These are phyloP conservation scores for Blastocystis sp. DNA, from an alignment of 352 stramenopile genomes.

Conservation along the genomic window DNA sequence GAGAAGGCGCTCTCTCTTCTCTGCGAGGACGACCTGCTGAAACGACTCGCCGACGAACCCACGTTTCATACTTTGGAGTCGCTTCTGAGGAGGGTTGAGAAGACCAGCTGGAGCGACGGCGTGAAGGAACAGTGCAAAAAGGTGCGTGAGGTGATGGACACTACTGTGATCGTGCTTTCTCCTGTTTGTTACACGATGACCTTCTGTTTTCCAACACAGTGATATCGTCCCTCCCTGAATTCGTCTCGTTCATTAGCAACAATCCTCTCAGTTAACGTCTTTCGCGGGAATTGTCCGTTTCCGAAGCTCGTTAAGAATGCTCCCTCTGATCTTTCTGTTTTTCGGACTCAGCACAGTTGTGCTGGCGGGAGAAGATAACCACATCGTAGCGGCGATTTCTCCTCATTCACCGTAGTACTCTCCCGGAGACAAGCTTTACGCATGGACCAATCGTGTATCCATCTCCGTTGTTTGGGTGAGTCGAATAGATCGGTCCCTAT, in stretches of 20 bases:
- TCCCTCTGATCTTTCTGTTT: neutral
- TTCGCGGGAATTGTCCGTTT: too few species aligned
- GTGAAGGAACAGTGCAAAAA: neutral
- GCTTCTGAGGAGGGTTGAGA: neutral
- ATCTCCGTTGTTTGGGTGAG: neutral
- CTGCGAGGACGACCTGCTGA: neutral
- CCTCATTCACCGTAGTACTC: slow-evolving; percentile 2
- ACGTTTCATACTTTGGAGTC: neutral
- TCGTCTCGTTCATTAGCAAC: too few species aligned
- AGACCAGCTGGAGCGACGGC: neutral
- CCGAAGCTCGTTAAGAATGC: too few species aligned
- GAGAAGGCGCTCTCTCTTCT: neutral
- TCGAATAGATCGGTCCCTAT: slow-evolving; percentile 78
- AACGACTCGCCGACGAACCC: neutral
- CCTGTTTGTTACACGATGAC: neutral
- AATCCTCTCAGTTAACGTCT: too few species aligned
- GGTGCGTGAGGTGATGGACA: neutral
- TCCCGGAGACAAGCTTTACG: slow-evolving; percentile 58
- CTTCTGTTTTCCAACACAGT: too few species aligned
- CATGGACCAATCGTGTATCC: slow-evolving; percentile 59
- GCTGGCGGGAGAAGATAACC: neutral
- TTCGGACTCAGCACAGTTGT: neutral
- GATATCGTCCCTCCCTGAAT: too few species aligned
- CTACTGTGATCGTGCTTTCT: neutral
- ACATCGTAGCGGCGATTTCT: neutral